Percentiles rank a stretch among this genome's conserved stretches.
phyloP scores from a whole-genome alignment of 2,329 filamentous ascomycete species.

The Parascedosporium putredinis region DNA sequence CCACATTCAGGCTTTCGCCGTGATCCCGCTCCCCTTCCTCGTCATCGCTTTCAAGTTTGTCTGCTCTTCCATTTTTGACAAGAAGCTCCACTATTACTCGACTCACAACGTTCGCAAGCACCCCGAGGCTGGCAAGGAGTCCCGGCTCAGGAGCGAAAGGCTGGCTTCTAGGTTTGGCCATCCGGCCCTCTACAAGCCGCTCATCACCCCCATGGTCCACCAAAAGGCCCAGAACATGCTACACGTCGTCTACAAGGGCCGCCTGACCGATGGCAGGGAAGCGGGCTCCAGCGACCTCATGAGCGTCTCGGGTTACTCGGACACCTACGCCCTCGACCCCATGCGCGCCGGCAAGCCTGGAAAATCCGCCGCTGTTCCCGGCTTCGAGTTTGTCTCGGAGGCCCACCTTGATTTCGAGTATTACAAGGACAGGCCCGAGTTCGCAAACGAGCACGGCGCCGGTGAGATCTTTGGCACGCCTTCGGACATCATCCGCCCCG shows the following conservation, averaged over 20 bases:
- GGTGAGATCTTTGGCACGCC: conserved; percentile 55
- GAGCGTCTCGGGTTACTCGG: conserved; percentile 65
- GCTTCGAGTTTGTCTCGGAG: conserved; percentile 86
- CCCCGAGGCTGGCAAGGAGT: conserved; percentile 39
- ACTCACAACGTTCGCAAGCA: conserved; percentile 45
- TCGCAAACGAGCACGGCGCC: conserved; percentile 69
- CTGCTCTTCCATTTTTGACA: conserved; percentile 66
- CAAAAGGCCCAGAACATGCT: conserved; percentile 81
- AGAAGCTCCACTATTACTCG: conserved; percentile 70
- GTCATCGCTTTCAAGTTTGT: conserved; percentile 80
- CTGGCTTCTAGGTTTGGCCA: conserved; percentile 76
- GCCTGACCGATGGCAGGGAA: conserved; percentile 57
- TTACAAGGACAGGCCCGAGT: conserved; percentile 84
- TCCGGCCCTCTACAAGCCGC: conserved; percentile 76
- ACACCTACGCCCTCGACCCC: conserved; percentile 68
- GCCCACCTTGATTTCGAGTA: conserved; percentile 80
- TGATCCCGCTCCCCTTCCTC: conserved; percentile 67
- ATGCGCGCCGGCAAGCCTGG: conserved; percentile 53
- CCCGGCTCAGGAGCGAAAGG: conserved; percentile 51
- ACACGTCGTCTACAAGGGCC: conserved; percentile 74
- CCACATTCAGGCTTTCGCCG: conserved; percentile 51
- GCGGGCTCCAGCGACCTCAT: conserved; percentile 43
- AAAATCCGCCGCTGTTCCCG: conserved; percentile 42
- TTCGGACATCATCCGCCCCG: conserved; percentile 48
- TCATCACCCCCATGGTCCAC: conserved; percentile 93